Base-by-base conservation (phyloP, 768 basidiomycete genomes). In the Exsudoporus frostii region DNA sequence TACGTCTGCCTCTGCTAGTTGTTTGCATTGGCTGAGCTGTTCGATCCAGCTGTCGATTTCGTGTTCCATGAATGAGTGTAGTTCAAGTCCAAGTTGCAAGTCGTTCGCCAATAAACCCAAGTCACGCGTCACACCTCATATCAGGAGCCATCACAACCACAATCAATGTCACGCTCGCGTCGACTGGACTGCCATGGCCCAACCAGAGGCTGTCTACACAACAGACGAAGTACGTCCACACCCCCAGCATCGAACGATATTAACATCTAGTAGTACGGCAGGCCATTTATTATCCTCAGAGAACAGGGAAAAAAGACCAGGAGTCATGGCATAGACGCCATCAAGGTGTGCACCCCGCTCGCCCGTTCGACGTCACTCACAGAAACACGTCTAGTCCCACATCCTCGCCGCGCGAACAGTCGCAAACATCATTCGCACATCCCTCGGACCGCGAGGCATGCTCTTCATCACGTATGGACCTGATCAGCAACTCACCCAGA, bases 31-130 rank as follows among this genome's bases (percentile, higher is more conserved):
- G 74, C 86, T 87, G 62, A 99, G 84, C 71, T 98, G 94, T 55
- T 91, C 85, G 70, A 99, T 95, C 97, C 97, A 98, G 54, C 79
- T 83, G 77, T 98, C 95, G 72, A 96, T 86, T 83, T 98, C 92
- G 67, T 70, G 73, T 66, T 80, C 79, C 77, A 79, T 79, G 51
- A 29, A 33, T 27, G 50, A n/a, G 24, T 46, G 58, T 51, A 19
- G 52, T 54, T 62, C 54, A 45, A 38, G 63, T 53, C 54, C 25
- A 53, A 47, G 62, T 69, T 71, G 66, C 10, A 62, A 59, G 50
- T 54, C 36, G 38, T 9, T 48, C 14, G 45, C 48, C 37, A 50
- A 41, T 55, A 48, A 54, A 53, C 59, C 51, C 48, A 50, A 25
- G 66, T 68, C 65, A 68, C 69, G n/a, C 2, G 58, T 68, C 57